Conservation (phyloP, 2,329 filamentous ascomycete genomes). For the Aspergillus fructus region DNA sequence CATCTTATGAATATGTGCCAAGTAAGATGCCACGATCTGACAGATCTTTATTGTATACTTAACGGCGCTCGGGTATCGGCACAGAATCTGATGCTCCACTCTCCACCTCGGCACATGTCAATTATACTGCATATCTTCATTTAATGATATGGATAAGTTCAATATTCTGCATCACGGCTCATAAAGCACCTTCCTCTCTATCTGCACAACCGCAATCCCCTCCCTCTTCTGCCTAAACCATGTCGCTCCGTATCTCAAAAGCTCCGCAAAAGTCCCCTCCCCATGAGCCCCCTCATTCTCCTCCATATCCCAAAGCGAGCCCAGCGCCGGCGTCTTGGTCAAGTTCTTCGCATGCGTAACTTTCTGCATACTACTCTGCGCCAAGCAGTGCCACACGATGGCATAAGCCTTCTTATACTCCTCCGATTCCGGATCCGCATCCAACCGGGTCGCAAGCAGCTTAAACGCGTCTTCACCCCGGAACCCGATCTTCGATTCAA, state of each 20-base stretch:
- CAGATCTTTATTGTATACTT: no score
- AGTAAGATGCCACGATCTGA: no score
- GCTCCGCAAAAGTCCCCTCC: background rate
- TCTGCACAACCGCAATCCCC: background rate
- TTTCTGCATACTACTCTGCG: slow-evolving; percentile 3
- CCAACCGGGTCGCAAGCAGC: background rate
- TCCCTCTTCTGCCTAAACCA: background rate
- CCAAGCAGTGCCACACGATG: background rate
- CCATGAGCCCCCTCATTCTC: background rate
- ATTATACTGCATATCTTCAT: no score
- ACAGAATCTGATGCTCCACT: no score
- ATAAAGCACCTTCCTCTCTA: background rate
- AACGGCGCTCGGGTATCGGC: no score
- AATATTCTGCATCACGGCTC: slow-evolving; percentile 23
- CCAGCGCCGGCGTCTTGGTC: background rate
- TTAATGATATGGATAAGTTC: no score
- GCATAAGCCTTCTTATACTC: background rate
- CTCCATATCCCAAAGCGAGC: background rate
- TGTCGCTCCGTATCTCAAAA: background rate
- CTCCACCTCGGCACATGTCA: no score
- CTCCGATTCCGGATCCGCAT: background rate
- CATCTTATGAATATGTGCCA: no score
- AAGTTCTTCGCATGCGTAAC: background rate
- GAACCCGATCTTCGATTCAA: background rate
- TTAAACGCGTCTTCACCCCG: background rate